Percentiles rank a stretch among this genome's conserved stretches.
These are phyloP conservation scores for Lagenaria siceraria DNA, from an alignment of 306 rosid genomes.

Conservation along the genomic window DNA sequence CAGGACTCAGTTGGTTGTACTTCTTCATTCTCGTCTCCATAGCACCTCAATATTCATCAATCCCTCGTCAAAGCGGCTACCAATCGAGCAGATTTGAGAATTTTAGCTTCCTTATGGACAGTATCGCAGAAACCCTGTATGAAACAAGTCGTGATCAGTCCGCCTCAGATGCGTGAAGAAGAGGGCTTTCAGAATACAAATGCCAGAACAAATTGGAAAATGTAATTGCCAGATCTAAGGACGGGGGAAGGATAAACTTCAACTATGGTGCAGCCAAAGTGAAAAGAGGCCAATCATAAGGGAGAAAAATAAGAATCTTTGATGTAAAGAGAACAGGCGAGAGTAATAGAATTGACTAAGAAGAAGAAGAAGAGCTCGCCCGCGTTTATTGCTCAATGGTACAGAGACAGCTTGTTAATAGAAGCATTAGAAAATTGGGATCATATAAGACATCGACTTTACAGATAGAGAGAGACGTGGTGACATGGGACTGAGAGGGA, in stretches of 20 bases:
- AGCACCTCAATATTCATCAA: slow-evolving; percentile 21
- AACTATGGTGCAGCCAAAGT: not conserved
- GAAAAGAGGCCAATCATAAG: not conserved
- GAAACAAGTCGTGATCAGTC: not conserved
- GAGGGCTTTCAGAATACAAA: not conserved
- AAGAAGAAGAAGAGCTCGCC: not conserved
- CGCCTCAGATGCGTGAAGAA: not conserved
- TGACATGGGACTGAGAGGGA: slow-evolving; percentile 13
- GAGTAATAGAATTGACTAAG: not conserved
- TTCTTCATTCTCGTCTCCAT: slow-evolving; percentile 74
- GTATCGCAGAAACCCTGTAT: not conserved
- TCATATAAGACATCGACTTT: not conserved
- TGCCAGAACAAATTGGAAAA: slow-evolving; percentile 1
- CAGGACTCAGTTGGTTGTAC: slow-evolving; percentile 71
- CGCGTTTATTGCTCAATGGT: slow-evolving; percentile 2
- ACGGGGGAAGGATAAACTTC: not conserved
- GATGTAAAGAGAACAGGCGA: not conserved
- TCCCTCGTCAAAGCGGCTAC: not conserved
- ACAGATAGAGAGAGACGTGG: not conserved
- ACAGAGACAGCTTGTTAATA: not conserved
- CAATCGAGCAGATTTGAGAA: not conserved
- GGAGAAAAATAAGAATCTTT: not conserved
- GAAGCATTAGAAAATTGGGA: not conserved
- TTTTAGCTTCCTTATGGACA: not conserved
- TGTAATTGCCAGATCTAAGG: not conserved